These are phyloP conservation scores for Pseudoscleropodium purum DNA, from an alignment of 225 moss, liverwort and hornwort genomes.

Conservation along the genomic window DNA sequence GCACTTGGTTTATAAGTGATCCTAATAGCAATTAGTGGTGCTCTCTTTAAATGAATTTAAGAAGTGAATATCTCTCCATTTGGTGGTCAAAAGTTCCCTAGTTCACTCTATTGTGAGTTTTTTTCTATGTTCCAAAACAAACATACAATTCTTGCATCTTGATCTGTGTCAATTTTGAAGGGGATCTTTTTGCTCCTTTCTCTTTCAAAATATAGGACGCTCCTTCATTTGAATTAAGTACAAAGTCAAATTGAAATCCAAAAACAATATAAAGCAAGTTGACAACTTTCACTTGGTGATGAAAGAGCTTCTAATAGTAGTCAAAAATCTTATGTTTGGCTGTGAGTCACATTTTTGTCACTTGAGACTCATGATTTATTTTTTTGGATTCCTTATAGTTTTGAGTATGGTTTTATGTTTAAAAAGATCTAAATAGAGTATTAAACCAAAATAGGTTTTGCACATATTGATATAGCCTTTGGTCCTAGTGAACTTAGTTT, in stretches of 20 bases:
- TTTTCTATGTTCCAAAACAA: background rate
- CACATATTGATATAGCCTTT: no score
- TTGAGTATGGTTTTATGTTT: no score
- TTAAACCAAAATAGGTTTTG: no score
- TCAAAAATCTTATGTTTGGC: fast-evolving
- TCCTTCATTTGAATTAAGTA: background rate
- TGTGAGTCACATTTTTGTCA: no score
- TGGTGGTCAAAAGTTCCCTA: background rate
- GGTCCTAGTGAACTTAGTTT: no score
- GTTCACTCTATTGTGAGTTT: fast-evolving
- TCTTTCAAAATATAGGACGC: background rate
- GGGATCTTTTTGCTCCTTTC: background rate
- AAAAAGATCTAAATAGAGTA: no score
- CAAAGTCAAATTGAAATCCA: background rate
- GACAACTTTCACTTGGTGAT: background rate
- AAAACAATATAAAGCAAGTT: background rate
- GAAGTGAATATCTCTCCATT: background rate
- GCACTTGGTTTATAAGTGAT: background rate
- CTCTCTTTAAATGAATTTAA: background rate
- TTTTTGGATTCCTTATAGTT: no score
- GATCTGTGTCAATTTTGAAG: background rate
- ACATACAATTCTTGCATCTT: background rate
- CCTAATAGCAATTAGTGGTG: background rate
- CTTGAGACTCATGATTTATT: no score
- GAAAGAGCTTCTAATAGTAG: background rate